phyloP scores from a whole-genome alignment of 2,329 filamentous ascomycete species.

The Penicillium sp. region DNA sequence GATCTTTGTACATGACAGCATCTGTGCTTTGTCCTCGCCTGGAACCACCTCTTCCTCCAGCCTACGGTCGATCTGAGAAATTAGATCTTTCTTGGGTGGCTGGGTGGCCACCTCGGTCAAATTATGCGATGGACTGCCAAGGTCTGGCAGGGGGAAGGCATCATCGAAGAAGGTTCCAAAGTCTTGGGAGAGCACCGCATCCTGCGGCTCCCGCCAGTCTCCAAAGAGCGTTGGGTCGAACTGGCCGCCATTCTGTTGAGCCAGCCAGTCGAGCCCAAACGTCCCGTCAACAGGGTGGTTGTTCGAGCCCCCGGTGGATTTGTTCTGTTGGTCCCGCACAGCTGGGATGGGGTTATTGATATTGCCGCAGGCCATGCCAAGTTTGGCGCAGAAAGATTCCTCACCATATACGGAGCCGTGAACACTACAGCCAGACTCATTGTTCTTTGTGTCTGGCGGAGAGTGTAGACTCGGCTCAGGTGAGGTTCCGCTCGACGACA shows the following conservation, averaged over 20 bases:
- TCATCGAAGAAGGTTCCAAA: constrained; percentile 75
- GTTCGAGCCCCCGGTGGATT: constrained; percentile 32
- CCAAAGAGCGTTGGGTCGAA: constrained; percentile 92
- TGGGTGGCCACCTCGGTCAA: constrained; percentile 37
- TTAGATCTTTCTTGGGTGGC: constrained; percentile 64
- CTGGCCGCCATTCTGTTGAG: constrained; percentile 76
- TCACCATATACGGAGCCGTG: constrained; percentile 41
- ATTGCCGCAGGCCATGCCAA: constrained; percentile 48
- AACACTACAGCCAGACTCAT: constrained; percentile 33
- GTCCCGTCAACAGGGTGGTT: constrained; percentile 21
- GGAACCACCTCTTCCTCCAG: constrained; percentile 68
- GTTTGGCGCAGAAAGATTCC: constrained; percentile 45
- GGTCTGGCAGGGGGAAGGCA: constrained; percentile 73
- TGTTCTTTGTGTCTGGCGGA: constrained; percentile 38
- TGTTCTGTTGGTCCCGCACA: constrained; percentile 27
- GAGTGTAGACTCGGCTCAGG: constrained; percentile 48
- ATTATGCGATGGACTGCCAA: constrained; percentile 76
- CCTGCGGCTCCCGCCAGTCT: constrained; percentile 87
- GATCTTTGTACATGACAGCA: constrained; percentile 85
- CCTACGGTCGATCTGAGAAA: constrained; percentile 71
- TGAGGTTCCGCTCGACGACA: constrained; percentile 52
- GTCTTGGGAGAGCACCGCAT: constrained; percentile 69
- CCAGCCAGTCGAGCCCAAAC: constrained; percentile 63
- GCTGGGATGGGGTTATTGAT: constrained; percentile 46
- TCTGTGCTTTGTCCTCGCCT: constrained; percentile 59